Base-by-base conservation (phyloP, 1,284 basidiomycete species). In the Sanghuangporus weigelae region DNA sequence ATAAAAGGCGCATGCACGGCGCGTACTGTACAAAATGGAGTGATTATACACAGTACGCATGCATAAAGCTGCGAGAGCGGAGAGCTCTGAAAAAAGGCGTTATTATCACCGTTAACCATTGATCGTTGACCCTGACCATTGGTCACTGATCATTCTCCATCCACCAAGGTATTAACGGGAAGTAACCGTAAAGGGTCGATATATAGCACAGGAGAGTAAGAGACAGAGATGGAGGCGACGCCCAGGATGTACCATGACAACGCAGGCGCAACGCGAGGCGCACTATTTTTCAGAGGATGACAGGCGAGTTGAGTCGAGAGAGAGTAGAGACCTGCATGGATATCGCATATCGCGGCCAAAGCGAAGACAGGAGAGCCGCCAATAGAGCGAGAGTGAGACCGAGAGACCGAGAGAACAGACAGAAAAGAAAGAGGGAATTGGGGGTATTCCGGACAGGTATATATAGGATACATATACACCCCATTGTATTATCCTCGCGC, bases 101-200 rank as follows among this genome's bases (percentile, higher is more conserved):
- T 31, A 31, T 31, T 31, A 31, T 31, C 26, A 31, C 44, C 44
- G 44, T 46, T 46, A 6, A n/a, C 21, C 44, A 46, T 46, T 19
- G 44, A 7, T n/a, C 16, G 21, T 19, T 7, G 16, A 46, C 16
- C 21, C 2, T 46, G 44, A n/a, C 44, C 44, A 46, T 46, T 46
- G 44, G 16, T 19, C 44, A 46, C 72, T 67, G 73, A 70, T 67
- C 75, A 76, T 75, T 78, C 74, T 78, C 77, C 77, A 74, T 73
- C 72, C 71, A 71, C 70, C 68, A 59, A 63, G 59, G 59, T 60
- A 54, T 65, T 70, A 51, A 63, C 49, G 67, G 62, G 63, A 49
- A 57, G 60, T 21, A 59, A 64, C 64, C 57, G 40, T 67, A 65
- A 44, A 62, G 49, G 67, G 59, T 64, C 61, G 57, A 63, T 66